A percentile compares a stretch with the other conserved stretches of the same genome.
phyloP scores from a whole-genome alignment of 2,329 filamentous ascomycete species.

The Stachybotrys echinatus region DNA sequence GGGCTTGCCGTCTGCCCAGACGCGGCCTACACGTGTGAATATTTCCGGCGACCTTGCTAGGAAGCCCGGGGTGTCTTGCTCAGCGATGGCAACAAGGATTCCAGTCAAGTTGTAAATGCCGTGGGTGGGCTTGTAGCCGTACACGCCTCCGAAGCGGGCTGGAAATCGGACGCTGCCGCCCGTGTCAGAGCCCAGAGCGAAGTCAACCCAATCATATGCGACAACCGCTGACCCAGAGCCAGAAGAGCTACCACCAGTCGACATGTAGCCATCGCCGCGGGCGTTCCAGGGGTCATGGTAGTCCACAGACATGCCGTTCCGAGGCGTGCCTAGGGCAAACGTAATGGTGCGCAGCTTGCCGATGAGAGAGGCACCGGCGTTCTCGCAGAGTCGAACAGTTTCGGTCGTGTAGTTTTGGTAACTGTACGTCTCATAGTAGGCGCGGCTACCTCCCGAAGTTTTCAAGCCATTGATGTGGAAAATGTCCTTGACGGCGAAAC shows the following conservation, averaged over 20 bases:
- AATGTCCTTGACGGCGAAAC: background rate
- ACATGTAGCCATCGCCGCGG: slow-evolving; percentile 27
- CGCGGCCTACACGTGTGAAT: background rate
- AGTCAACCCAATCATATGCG: slow-evolving; percentile 26
- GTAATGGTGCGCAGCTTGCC: background rate
- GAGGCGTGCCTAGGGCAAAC: background rate
- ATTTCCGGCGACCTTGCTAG: background rate
- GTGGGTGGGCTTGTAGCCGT: background rate
- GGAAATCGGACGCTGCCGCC: background rate
- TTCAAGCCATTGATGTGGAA: background rate
- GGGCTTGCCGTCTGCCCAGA: background rate
- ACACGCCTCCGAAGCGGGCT: background rate
- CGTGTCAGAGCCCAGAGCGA: slow-evolving; percentile 15
- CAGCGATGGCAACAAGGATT: background rate
- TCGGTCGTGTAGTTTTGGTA: background rate
- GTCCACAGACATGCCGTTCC: slow-evolving; percentile 15
- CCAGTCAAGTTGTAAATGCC: background rate
- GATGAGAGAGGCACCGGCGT: background rate
- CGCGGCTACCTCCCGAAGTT: background rate
- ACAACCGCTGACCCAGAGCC: slow-evolving; percentile 24
- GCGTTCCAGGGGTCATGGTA: slow-evolving; percentile 28
- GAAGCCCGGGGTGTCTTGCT: background rate
- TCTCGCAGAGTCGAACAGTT: background rate
- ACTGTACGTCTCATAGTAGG: background rate
- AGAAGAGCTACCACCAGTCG: slow-evolving; percentile 19